A percentile compares a stretch with the other conserved stretches of the same genome.
phyloP scores from a whole-genome alignment of 306 rosid species.

The Casuarina equisetifolia region DNA sequence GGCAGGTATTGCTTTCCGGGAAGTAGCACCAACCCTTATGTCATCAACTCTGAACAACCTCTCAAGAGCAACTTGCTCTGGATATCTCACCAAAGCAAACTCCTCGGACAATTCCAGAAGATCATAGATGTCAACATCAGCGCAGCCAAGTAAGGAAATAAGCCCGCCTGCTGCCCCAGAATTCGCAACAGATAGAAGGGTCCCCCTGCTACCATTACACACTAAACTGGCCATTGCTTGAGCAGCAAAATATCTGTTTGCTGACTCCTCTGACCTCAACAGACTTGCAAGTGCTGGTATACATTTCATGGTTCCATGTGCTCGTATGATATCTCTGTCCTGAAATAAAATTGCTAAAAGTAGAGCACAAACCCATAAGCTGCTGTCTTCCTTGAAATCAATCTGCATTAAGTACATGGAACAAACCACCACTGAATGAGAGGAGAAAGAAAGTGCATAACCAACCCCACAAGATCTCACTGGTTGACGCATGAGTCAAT shows the following conservation, averaged over 20 bases:
- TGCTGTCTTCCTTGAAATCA: constrained; percentile 85
- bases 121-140: constrained; percentile 83
- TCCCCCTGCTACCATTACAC: constrained; percentile 98
- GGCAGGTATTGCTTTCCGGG: constrained; percentile 94
- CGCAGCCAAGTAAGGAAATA: constrained; percentile 92
- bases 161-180: constrained; percentile 98
- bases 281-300: constrained; percentile 78
- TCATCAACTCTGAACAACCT: constrained; percentile 97
- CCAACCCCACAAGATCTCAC: constrained; percentile 11
- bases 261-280: constrained; percentile 80
- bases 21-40: constrained; percentile 92
- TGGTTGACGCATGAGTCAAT: constrained; percentile 5
- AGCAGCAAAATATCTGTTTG: constrained; percentile 93
- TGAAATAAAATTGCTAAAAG: constrained; percentile 84
- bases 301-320: constrained; percentile 81
- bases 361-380: constrained; percentile 87
- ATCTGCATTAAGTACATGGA: constrained; percentile 51
- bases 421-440: constrained; percentile 22
- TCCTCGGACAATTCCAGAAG: constrained; percentile 91
- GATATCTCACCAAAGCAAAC: constrained; percentile 79
- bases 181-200: constrained; percentile 93
- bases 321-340: constrained; percentile 93
- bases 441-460: constrained; percentile 13
- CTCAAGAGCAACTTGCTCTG: constrained; percentile 96
- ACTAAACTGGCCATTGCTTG: constrained; percentile 92